These are phyloP conservation scores for Daucus carota DNA, from an alignment of 129 eudicot species.

Conservation along the genomic window DNA sequence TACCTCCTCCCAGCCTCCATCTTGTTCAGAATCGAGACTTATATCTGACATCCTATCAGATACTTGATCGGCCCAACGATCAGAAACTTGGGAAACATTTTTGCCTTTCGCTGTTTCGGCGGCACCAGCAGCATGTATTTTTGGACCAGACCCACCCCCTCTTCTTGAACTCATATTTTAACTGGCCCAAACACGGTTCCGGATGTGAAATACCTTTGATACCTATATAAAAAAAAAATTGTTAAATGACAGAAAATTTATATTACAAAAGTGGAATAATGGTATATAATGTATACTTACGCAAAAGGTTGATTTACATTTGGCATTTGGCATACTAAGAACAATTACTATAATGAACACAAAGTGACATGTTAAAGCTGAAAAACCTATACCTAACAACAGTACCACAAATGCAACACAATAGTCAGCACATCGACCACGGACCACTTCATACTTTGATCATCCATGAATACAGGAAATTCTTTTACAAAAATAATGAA, in stretches of 20 bases:
- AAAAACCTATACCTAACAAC: background rate
- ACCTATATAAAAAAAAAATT: too few species aligned
- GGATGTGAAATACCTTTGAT: background rate
- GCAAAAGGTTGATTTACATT: background rate
- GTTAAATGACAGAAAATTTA: background rate
- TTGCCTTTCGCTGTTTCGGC: conserved; percentile 26
- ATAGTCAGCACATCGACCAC: background rate
- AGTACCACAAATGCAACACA: background rate
- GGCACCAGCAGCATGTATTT: conserved; percentile 10
- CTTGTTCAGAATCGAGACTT: conserved; percentile 31
- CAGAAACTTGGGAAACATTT: conserved; percentile 12
- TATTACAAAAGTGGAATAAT: background rate
- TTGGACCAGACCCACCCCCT: conserved; percentile 20
- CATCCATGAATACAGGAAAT: background rate
- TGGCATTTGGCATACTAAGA: background rate
- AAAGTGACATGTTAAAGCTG: background rate
- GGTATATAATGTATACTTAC: background rate
- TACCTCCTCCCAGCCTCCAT: conserved; percentile 48
- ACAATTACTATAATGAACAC: too few species aligned
- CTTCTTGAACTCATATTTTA: conserved; percentile 42
- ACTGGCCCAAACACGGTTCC: background rate
- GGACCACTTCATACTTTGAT: background rate
- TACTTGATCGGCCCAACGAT: conserved; percentile 29
- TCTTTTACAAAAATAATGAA: too few species aligned
- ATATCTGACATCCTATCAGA: conserved; percentile 34